Evolutionary conservation across 202 grass and related monocot genomes (phyloP).

Genomic region (Carex sylvatica): DNA sequence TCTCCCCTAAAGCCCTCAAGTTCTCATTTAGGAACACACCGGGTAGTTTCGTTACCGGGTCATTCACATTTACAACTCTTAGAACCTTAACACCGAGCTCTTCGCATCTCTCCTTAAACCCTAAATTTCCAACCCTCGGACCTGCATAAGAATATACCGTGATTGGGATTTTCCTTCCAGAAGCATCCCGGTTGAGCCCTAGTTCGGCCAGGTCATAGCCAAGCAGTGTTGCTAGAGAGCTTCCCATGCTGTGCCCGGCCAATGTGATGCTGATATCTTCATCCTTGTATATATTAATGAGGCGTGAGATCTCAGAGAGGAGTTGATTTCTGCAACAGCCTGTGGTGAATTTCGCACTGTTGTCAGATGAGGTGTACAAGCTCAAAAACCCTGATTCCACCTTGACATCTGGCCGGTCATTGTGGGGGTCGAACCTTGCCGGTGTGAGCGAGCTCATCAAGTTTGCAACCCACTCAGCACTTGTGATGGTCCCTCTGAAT

Average conservation of each 20-base stretch:
- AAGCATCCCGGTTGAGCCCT: constrained; percentile 32
- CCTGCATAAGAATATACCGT: constrained; percentile 62
- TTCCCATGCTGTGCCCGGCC: constrained; percentile 60
- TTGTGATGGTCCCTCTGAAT: constrained; percentile 52
- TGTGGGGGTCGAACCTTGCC: constrained; percentile 51
- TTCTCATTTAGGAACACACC: constrained; percentile 61
- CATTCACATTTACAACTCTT: constrained; percentile 51
- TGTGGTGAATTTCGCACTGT: constrained; percentile 31
- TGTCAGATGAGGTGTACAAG: constrained; percentile 53
- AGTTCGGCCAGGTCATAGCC: constrained; percentile 58
- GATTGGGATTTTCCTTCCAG: constrained; percentile 27
- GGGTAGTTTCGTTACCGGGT: constrained; percentile 50
- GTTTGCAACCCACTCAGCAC: constrained; percentile 59
- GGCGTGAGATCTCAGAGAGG: constrained; percentile 42
- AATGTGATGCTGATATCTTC: constrained; percentile 57
- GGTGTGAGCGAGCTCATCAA: constrained; percentile 65
- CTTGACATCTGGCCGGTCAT: constrained; percentile 43
- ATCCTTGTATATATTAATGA: constrained; percentile 36
- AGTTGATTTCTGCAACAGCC: constrained; percentile 60
- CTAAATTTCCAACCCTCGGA: constrained; percentile 50
- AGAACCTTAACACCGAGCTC: constrained; percentile 55
- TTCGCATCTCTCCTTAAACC: constrained; percentile 58
- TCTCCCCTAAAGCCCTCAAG: constrained; percentile 39
- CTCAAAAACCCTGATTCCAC: constrained; percentile 56
- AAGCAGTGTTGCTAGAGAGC: constrained; percentile 47